A percentile compares a stretch with the other conserved stretches of the same genome.
Evolutionary conservation across 768 basidiomycete genomes (phyloP).

Genomic region (Podaxis mareebaensis): DNA sequence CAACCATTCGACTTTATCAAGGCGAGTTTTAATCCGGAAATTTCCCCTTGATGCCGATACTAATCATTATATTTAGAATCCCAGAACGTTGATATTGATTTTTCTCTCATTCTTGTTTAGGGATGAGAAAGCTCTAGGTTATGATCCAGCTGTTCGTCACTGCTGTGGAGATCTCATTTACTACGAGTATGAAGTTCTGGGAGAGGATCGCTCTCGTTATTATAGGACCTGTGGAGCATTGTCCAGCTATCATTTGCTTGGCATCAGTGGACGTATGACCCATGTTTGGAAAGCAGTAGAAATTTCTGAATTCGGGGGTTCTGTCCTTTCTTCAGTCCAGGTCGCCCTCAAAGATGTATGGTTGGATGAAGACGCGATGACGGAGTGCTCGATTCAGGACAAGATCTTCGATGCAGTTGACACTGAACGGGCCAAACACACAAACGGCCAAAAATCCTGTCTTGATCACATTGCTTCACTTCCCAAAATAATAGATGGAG

Average conservation of each 20-base stretch:
- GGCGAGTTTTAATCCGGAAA: background rate
- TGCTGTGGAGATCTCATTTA: background rate
- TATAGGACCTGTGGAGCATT: background rate
- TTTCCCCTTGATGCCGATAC: background rate
- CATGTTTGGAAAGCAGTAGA: background rate
- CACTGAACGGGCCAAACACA: background rate
- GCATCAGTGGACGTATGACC: background rate
- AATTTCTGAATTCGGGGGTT: background rate
- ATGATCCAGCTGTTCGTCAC: background rate
- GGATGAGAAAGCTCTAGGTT: background rate
- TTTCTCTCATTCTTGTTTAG: constrained; percentile 4
- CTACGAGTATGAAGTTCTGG: background rate
- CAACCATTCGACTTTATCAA: background rate
- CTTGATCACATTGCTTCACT: background rate
- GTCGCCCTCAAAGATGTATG: constrained; percentile 23
- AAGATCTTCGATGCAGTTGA: constrained; percentile 15
- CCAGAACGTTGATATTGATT: background rate
- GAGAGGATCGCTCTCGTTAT: background rate
- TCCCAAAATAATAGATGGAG: no score
- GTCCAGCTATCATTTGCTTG: background rate
- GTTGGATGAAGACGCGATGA: constrained; percentile 16
- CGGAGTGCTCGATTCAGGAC: constrained; percentile 18
- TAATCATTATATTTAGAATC: background rate
- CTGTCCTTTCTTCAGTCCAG: background rate
- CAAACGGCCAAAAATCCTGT: background rate